Conservation (phyloP, 345 rosid species). For the Salix brachista region DNA sequence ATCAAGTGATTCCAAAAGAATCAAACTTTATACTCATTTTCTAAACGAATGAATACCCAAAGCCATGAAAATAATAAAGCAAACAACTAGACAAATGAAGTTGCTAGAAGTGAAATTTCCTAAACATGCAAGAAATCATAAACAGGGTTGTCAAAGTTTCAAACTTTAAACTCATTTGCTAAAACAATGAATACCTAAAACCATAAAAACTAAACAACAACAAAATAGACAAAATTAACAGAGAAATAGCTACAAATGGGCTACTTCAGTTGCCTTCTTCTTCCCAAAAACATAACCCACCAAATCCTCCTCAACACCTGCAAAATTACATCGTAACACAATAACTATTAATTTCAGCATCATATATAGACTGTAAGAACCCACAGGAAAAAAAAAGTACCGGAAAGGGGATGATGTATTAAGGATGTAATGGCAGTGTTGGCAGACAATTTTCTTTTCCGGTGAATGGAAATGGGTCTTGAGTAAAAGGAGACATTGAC, state of each 20-base stretch:
- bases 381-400: conserved; percentile 1
- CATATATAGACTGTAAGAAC: neutral
- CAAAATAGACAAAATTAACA: neutral
- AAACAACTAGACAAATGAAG: no score
- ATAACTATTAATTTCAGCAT: no score
- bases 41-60: no score
- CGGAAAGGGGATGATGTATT: conserved; percentile 37
- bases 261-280: conserved; percentile 90
- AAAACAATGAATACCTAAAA: neutral
- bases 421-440: conserved; percentile 5
- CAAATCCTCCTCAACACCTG: conserved; percentile 67
- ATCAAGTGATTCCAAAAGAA: neutral
- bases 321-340: conserved; percentile 7
- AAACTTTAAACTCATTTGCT: no score
- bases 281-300: conserved; percentile 69
- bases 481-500: neutral
- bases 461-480: conserved; percentile 17
- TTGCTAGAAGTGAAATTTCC: no score
- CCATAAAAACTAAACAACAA: neutral
- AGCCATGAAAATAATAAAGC: no score
- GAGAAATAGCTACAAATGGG: conserved; percentile 67
- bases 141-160: no score
- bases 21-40: no score
- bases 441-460: conserved; percentile 9
- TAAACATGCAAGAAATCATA: no score